These are phyloP conservation scores for Amanita thiersii DNA, from an alignment of 768 basidiomycete genomes.

Conservation along the genomic window DNA sequence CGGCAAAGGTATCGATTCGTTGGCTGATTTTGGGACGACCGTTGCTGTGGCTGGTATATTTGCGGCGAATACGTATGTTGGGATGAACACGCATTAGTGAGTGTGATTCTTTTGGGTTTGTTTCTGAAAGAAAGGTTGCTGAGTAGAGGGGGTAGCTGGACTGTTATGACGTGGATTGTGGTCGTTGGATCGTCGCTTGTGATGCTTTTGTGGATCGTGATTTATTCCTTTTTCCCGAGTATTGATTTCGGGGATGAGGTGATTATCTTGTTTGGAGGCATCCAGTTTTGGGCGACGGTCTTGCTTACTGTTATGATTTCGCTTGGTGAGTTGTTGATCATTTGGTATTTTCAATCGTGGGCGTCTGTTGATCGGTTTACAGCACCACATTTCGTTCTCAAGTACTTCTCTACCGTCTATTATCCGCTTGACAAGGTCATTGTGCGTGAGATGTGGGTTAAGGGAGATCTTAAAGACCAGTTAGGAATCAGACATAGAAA, in stretches of 20 bases:
- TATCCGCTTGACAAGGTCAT: conserved; percentile 82
- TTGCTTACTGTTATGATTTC: conserved; percentile 61
- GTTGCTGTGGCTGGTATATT: conserved; percentile 83
- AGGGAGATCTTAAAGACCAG: conserved; percentile 74
- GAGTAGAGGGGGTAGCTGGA: conserved; percentile 49
- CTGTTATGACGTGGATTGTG: conserved; percentile 76
- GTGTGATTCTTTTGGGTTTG: conserved; percentile 25
- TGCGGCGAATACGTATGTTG: conserved; percentile 84
- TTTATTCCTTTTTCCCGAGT: conserved; percentile 78
- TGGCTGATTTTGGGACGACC: conserved; percentile 89
- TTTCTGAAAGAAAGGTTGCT: conserved; percentile 7
- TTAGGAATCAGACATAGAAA: conserved; percentile 66
- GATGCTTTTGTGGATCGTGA: conserved; percentile 80
- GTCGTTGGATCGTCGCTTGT: conserved; percentile 73
- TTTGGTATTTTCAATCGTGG: neutral
- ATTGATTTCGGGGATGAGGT: conserved; percentile 70
- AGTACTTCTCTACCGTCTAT: conserved; percentile 65
- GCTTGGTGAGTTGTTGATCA: conserved; percentile 42
- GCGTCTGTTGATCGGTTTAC: conserved; percentile 1
- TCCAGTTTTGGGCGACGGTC: conserved; percentile 82
- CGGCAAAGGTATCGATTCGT: conserved; percentile 68
- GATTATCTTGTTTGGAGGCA: conserved; percentile 61
- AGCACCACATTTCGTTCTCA: conserved; percentile 81
- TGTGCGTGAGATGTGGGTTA: conserved; percentile 87
- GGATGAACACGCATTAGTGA: conserved; percentile 84